These are phyloP conservation scores for Cephaloascus albidus DNA, from an alignment of 805 yeast genomes.

Conservation along the genomic window DNA sequence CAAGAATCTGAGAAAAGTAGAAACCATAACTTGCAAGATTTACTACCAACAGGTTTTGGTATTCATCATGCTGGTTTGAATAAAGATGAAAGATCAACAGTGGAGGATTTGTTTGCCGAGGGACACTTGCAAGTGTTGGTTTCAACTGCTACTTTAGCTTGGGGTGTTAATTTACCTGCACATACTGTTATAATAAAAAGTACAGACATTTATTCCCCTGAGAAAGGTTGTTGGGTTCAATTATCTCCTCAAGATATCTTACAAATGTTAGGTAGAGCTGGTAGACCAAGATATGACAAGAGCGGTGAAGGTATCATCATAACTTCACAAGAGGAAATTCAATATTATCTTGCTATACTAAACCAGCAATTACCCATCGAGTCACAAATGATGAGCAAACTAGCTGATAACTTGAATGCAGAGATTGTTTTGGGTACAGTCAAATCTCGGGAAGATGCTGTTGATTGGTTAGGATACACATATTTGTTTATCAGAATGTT, in stretches of 20 bases:
- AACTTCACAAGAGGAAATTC: conserved; percentile 77
- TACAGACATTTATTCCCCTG: conserved; percentile 89
- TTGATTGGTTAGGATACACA: conserved; percentile 71
- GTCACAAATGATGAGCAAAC: conserved; percentile 64
- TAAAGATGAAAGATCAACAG: conserved; percentile 60
- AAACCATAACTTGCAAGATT: conserved; percentile 44
- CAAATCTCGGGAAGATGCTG: conserved; percentile 51
- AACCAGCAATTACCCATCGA: conserved; percentile 91
- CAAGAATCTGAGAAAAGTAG: conserved; percentile 52
- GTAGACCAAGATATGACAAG: conserved; percentile 89
- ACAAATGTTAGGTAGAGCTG: conserved; percentile 98
- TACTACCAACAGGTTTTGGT: conserved; percentile 70
- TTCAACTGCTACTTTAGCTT: conserved; percentile 88
- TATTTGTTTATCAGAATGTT: conserved; percentile 76
- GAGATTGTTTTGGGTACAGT: conserved; percentile 75
- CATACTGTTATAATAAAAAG: conserved; percentile 92
- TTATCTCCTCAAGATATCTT: conserved; percentile 91
- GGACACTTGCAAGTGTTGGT: conserved; percentile 79
- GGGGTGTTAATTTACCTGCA: conserved; percentile 97
- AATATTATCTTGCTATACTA: conserved; percentile 81
- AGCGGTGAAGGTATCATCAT: conserved; percentile 92
- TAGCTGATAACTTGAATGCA: conserved; percentile 77
- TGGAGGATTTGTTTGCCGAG: conserved; percentile 83
- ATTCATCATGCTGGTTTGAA: conserved; percentile 88
- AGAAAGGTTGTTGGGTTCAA: conserved; percentile 80